Base-by-base conservation (phyloP, 306 rosid species). In the Senna siamea region DNA sequence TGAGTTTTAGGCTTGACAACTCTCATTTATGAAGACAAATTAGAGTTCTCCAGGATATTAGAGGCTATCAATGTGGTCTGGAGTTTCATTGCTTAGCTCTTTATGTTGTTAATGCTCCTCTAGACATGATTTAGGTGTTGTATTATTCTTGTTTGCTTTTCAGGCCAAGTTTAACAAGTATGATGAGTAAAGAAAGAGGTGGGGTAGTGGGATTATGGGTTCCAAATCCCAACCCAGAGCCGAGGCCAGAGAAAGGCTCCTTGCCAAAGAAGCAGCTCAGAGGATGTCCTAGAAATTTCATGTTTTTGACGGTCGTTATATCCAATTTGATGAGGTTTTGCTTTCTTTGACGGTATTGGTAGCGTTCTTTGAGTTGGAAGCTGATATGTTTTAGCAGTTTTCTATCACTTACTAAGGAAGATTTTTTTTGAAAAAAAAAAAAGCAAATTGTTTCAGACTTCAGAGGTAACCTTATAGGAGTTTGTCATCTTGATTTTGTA, bases 141-240 rank as follows among this genome's bases (percentile, higher is more conserved):
- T 26, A 26, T 26, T 62, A 37, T 55, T 62, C 8, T 37, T 54
- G 52, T 9, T 28, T 63, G 43, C 23, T 10, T 69, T 47, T 41
- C 67, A 91, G 97, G 94, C 94, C 18, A 91, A 91, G 88, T 91
- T 91, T 81, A 91, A 91, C 87, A 91, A 91, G 66, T 91, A 78
- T 12, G 97, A 91, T 3, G 97, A 89, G 65, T 72, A 82, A 88
- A 74, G 94, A 60, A 91, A 91, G 82, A 91, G 85, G 79, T 91
- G 94, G 92, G 94, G 92, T 6, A 94, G 97, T 26, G 97, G 97
- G 5, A 78, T 91, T 79, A 91, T 91, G 97, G 94, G 97, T 26
- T 91, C 97, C 74, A 91, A 91, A 59, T 91, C 94, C 40, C 94
- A 91, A 84, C 94, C 97, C 53, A 91, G 81, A 43, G 87, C 92